Evolutionary conservation across 371 early-diverging fungal genomes (phyloP), one percentile per base, ranked within the genome.

Genomic region (Syncephalis plumigaleata): DNA sequence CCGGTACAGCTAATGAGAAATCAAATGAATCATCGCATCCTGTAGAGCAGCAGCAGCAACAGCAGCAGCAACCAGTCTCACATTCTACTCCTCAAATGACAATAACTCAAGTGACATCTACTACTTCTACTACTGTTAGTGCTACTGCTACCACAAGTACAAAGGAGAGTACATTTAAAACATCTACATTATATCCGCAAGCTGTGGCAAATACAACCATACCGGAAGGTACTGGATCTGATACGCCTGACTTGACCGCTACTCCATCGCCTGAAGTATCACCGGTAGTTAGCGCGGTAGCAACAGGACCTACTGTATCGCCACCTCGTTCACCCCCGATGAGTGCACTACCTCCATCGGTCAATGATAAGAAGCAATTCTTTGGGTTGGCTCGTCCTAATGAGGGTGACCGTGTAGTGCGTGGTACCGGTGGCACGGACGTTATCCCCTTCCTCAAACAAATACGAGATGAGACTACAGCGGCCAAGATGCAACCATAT

Each of bases 391-490:
- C 63, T 79, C 22, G 48, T 27, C 27, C 44, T 17, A 13, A 23
- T 5, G 65, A 63, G 38, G 69, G 68, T 2, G 59, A 71, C 36
- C 64, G 71, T 21, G 71, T 81, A 11, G 77, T 81, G 8, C 74
- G 83, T 9, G 95, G 95, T 24, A 93, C 96, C 0, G 96, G 96
- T n/a, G 96, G 96, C 23, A 93, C 93, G 2, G 83, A 92, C 52
- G 69, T 91, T 16, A 81, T 92, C 43, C 87, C 91, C 15, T 96
- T 96, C 61, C 67, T 79, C 53, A 74, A 75, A 44, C 71, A 65
- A 52, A 67, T 68, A 2, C 66, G 77, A 8, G 76, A 79, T 48
- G 77, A 79, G 48, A 79, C 80, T 7, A 54, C 56, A 13, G 59
- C 58, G 21, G 16, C 18, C 3, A 40, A 40, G n/a, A 21, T 40